A percentile compares a stretch with the other conserved stretches of the same genome.
Conservation (phyloP, 2,329 filamentous ascomycete genomes). For the Diplodia sapinea region DNA sequence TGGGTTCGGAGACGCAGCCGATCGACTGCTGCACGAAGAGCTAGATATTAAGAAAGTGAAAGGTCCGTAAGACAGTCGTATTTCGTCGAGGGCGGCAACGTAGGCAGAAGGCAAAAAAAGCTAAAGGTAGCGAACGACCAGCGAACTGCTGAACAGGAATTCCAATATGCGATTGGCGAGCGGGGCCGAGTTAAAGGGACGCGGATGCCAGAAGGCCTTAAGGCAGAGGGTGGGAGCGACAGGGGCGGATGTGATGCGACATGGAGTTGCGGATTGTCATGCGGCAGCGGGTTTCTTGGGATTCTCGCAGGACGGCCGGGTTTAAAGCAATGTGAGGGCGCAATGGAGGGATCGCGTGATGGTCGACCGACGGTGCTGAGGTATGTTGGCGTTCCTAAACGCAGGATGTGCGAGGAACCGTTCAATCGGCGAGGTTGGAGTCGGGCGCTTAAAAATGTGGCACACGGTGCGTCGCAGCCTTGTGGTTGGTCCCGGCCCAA, state of each 20-base stretch:
- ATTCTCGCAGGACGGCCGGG: not conserved
- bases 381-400: constrained; percentile 8
- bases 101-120: not conserved
- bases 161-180: not conserved
- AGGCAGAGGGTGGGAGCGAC: not conserved
- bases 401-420: constrained; percentile 6
- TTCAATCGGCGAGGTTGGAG: constrained; percentile 8
- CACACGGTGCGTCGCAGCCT: constrained; percentile 13
- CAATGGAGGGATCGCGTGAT: constrained; percentile 3
- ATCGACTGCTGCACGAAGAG: not conserved
- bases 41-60: not conserved
- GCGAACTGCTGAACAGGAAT: not conserved
- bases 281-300: not conserved
- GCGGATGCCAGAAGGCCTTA: not conserved
- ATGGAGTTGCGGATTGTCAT: not conserved
- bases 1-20: not conserved
- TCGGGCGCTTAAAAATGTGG: constrained; percentile 15
- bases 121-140: constrained; percentile 6
- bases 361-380: constrained; percentile 5
- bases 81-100: not conserved
- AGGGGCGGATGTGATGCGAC: constrained; percentile 3
- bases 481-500: constrained; percentile 3
- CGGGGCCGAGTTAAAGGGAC: constrained; percentile 3
- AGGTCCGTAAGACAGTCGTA: too few species aligned
- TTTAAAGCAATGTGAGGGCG: not conserved